Percentiles rank a stretch among this genome's conserved stretches.
Evolutionary conservation across 805 yeast species (phyloP).

Genomic region (Candida michaelii): DNA sequence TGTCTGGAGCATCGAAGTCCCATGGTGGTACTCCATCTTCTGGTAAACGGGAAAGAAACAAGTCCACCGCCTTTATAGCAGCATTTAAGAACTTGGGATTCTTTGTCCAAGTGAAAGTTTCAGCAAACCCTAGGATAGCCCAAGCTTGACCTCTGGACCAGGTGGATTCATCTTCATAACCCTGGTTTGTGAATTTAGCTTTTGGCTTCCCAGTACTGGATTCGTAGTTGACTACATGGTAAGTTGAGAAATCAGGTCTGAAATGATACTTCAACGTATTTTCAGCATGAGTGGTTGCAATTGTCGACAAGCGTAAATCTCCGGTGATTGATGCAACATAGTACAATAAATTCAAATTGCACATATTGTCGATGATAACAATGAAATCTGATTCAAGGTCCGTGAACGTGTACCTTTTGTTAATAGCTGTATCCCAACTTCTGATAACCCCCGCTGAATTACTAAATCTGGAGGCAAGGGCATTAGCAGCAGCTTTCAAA

Average conservation of each 20-base stretch:
- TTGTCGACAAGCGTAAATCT: constrained; percentile 21
- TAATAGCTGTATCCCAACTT: constrained; percentile 25
- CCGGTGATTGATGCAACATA: constrained; percentile 25
- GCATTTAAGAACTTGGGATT: constrained; percentile 23
- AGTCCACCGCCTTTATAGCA: constrained; percentile 22
- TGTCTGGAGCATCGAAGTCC: constrained; percentile 29
- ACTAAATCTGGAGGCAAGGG: constrained; percentile 24
- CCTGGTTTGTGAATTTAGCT: constrained; percentile 27
- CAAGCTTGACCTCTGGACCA: constrained; percentile 36
- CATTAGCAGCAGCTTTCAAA: constrained; percentile 24
- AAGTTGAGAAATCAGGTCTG: constrained; percentile 21
- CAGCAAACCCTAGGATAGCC: constrained; percentile 28
- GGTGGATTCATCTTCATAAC: constrained; percentile 23
- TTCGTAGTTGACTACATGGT: constrained; percentile 26
- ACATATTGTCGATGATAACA: constrained; percentile 27
- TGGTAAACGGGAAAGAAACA: constrained; percentile 20
- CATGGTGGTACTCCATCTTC: constrained; percentile 25
- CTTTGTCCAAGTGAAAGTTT: constrained; percentile 24
- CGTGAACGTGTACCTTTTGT: constrained; percentile 17
- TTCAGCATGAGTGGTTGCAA: constrained; percentile 31
- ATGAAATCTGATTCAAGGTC: constrained; percentile 20
- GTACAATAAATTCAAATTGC: constrained; percentile 25
- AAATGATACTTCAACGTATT: constrained; percentile 24
- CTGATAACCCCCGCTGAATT: constrained; percentile 21
- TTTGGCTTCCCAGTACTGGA: constrained; percentile 19